Evolutionary conservation across 495 filamentous ascomycete genomes (phyloP), one percentile per base, ranked within the genome.

Genomic region (Xylaria bambusicola): DNA sequence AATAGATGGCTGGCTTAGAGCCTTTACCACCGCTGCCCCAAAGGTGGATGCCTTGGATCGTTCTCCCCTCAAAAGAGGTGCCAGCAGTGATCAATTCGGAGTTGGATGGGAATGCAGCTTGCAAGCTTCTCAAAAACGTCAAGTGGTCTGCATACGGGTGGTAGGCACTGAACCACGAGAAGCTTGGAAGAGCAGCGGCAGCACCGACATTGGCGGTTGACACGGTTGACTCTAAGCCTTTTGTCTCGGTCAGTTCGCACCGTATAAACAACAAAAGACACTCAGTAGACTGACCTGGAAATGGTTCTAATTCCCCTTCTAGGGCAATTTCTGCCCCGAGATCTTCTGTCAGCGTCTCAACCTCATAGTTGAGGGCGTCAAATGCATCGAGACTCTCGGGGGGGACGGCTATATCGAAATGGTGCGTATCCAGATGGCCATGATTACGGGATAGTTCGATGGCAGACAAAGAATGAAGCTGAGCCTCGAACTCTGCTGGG

Each of bases 11-110:
- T 4, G 83, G 82, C 69, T 84, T 83, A 15, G 64, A 74, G 12
- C 76, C 82, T 61, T 82, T 81, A 13, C 81, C 81, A 2, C 72
- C 75, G 49, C 66, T 78, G 46, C 84, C 85, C 69, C 75, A 87
- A 57, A 87, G 73, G 62, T 86, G 84, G 58, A 87, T 84, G 20
- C 83, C 84, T 20, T 75, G 80, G 52, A 88, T 82, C 45, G 70
- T 55, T 20, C 79, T 75, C 0, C 80, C 82, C 41, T 84, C 67
- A 23, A 73, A 64, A 0, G 84, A 84, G 4, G 65, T 76, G 15
- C 85, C 85, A 4, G 80, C 72, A 1, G 68, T 76, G 56, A 87
- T 68, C 52, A 86, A 74, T 68, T 85, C 80, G 8, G 82, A 77
- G 58, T 82, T 80, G 20, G 58, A 62, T 5, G 85, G 76, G 54